Evolutionary conservation across 192 early-diverging fungal species (phyloP).

Genomic region (Coemansia sp.): DNA sequence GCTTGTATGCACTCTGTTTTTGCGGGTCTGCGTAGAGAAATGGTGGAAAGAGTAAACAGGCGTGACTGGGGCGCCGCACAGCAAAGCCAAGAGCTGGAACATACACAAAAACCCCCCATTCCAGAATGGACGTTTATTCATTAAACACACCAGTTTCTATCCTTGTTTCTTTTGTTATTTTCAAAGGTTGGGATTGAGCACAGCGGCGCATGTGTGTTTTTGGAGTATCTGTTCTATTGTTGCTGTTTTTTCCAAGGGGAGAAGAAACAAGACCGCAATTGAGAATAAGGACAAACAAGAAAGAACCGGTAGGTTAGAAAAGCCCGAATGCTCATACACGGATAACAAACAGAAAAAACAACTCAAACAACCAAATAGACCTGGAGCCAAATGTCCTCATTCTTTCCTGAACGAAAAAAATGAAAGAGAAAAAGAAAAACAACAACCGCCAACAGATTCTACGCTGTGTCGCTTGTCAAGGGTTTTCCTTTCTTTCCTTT

Average conservation of each 20-base stretch:
- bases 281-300: constrained; percentile 6
- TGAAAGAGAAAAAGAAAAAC: neutral
- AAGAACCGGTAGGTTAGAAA: neutral
- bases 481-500: neutral
- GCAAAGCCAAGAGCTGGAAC: constrained; percentile 3
- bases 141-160: neutral
- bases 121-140: constrained; percentile 2
- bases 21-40: neutral
- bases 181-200: constrained; percentile 12
- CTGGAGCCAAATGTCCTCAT: constrained; percentile 1
- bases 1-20: constrained; percentile 5
- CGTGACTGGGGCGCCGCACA: neutral
- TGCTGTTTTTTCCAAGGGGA: neutral
- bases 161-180: constrained; percentile 2
- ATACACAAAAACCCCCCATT: neutral
- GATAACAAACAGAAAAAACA: constrained; percentile 1
- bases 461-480: neutral
- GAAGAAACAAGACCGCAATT: neutral
- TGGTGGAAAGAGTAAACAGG: neutral
- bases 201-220: constrained; percentile 15
- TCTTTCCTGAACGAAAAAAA: neutral
- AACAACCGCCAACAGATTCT: neutral
- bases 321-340: neutral
- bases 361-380: neutral
- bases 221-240: neutral